phyloP scores from a whole-genome alignment of 140 eudicot genomes.

The Flaveria floridana region DNA sequence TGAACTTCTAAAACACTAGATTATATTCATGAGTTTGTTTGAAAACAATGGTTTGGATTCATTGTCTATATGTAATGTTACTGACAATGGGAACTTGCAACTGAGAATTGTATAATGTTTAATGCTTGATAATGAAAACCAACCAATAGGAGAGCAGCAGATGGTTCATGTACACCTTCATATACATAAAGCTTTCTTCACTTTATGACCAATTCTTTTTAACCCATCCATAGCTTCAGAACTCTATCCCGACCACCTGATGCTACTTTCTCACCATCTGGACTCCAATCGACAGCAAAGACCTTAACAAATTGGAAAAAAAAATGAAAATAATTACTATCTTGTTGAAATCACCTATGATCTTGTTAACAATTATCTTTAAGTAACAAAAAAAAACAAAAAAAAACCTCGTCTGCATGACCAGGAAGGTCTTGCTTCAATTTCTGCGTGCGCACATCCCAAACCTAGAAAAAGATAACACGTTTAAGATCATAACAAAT shows the following conservation, averaged over 20 bases:
- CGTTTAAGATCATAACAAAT: neutral
- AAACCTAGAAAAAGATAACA: constrained; percentile 49
- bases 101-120: neutral
- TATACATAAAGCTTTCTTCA: constrained; percentile 25
- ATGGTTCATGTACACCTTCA: constrained; percentile 23
- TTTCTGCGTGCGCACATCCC: constrained; percentile 86
- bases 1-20: constrained; percentile 20
- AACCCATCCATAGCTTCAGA: constrained; percentile 94
- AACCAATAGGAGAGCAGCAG: neutral
- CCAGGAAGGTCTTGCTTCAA: constrained; percentile 96
- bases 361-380: constrained; percentile 11
- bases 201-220: constrained; percentile 30
- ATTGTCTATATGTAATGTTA: neutral
- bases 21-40: constrained; percentile 10
- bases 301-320: constrained; percentile 43
- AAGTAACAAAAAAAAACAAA: neutral
- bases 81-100: neutral
- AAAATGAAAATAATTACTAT: neutral
- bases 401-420: constrained; percentile 85
- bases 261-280: constrained; percentile 99
- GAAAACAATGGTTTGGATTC: constrained; percentile 14
- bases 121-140: neutral
- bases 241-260: constrained; percentile 95
- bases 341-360: neutral
- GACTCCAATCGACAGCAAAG: constrained; percentile 98